A percentile compares a stretch with the other conserved stretches of the same genome.
Conservation (phyloP, 2,329 filamentous ascomycete genomes). For the Microcyclosporella mali region DNA sequence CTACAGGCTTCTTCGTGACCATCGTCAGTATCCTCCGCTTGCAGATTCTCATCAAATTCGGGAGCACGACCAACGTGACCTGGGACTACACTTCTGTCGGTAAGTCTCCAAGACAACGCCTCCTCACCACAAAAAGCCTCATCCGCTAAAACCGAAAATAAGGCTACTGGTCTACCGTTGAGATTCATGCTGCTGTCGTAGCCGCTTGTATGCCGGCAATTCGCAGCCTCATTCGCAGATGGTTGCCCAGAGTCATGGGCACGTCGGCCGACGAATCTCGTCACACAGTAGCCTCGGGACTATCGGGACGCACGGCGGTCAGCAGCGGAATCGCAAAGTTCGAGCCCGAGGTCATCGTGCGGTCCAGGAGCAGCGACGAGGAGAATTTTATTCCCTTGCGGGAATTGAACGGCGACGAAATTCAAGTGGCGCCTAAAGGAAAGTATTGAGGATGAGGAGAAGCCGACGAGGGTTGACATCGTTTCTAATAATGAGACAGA, state of each 20-base stretch:
- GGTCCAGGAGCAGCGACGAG: conserved; percentile 10
- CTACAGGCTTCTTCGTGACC: conserved; percentile 17
- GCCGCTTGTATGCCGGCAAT: conserved; percentile 16
- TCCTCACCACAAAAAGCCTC: too few relatives aligned
- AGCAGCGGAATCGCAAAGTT: conserved; percentile 1
- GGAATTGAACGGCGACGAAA: conserved; percentile 2
- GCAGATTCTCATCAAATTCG: conserved; percentile 18
- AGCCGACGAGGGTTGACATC: too few relatives aligned
- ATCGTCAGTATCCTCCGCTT: conserved; percentile 15
- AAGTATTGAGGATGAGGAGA: too few relatives aligned
- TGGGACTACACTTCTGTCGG: conserved; percentile 4
- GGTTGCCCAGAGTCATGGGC: conserved; percentile 13
- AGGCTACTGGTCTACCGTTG: conserved; percentile 15
- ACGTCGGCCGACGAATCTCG: conserved; percentile 1
- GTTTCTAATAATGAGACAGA: too few relatives aligned
- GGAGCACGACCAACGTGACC: conserved; percentile 11
- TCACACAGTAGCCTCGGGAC: not conserved
- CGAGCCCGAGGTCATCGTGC: conserved; percentile 5
- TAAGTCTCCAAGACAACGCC: too few relatives aligned
- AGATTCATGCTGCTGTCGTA: conserved; percentile 12
- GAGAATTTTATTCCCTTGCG: conserved; percentile 13
- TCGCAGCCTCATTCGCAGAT: conserved; percentile 12
- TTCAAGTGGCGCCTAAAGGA: not conserved
- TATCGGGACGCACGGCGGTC: conserved; percentile 6
- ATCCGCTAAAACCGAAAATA: too few relatives aligned